phyloP scores from a whole-genome alignment of 768 basidiomycete species.

The Lactarius sp. region DNA sequence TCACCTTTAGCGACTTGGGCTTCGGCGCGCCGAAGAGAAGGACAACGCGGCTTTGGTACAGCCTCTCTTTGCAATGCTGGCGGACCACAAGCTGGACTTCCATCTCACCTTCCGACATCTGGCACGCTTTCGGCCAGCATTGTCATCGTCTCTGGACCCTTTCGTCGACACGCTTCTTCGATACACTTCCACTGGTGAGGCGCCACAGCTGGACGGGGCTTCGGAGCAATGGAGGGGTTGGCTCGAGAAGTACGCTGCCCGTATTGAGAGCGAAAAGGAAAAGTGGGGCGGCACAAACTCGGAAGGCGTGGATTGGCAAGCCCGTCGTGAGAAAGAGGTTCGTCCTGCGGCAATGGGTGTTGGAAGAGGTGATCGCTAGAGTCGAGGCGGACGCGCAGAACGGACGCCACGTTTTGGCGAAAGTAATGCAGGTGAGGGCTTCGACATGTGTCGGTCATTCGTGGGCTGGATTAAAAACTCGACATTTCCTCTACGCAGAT shows the following conservation, averaged over 20 bases:
- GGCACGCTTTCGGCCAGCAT: constrained; percentile 50
- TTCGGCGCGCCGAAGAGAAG: constrained; percentile 47
- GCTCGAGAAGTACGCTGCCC: constrained; percentile 56
- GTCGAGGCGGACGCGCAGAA: constrained; percentile 60
- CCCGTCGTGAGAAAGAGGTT: constrained; percentile 39
- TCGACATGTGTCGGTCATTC: not conserved
- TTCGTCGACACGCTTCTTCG: constrained; percentile 45
- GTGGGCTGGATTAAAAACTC: not conserved
- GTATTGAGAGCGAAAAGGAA: constrained; percentile 49
- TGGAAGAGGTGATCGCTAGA: constrained; percentile 84
- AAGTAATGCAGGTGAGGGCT: constrained; percentile 73
- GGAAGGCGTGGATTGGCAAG: constrained; percentile 27
- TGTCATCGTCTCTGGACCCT: constrained; percentile 33
- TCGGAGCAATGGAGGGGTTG: constrained; percentile 53
- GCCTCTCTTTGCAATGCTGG: constrained; percentile 72
- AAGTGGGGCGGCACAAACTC: constrained; percentile 51
- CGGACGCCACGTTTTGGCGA: constrained; percentile 66
- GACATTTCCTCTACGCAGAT: constrained; percentile 47
- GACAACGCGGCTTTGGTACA: constrained; percentile 61
- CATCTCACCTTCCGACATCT: constrained; percentile 78
- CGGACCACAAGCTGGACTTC: constrained; percentile 77
- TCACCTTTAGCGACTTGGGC: constrained; percentile 61
- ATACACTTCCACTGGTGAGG: constrained; percentile 43
- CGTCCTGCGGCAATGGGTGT: constrained; percentile 81
- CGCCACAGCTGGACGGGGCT: constrained; percentile 43